These are phyloP conservation scores for Trypanosoma vivax DNA, from an alignment of 208 protist species.

Conservation along the genomic window DNA sequence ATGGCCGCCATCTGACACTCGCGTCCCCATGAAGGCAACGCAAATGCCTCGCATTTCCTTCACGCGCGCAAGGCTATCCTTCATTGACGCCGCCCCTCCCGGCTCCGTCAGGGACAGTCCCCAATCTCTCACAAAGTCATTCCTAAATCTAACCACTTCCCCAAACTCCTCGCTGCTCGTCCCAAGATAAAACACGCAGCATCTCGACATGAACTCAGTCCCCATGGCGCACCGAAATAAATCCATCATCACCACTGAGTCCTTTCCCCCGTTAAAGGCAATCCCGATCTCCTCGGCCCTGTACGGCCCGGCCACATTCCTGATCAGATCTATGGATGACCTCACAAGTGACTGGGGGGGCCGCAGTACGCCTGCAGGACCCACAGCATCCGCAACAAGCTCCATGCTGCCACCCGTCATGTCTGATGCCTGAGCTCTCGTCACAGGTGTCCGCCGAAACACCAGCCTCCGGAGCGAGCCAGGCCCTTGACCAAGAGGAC, in stretches of 20 bases:
- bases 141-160: constrained; percentile 65
- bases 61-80: constrained; percentile 44
- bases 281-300: constrained; percentile 56
- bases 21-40: constrained; percentile 85
- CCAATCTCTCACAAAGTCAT: constrained; percentile 29
- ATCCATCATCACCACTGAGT: constrained; percentile 83
- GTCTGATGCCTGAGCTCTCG: constrained; percentile 1
- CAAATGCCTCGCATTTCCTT: constrained; percentile 36
- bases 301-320: constrained; percentile 24
- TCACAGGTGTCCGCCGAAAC: constrained; percentile 7
- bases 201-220: constrained; percentile 25
- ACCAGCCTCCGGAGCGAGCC: constrained; percentile 9
- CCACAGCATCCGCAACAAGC: neutral
- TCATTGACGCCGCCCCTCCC: constrained; percentile 37
- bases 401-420: neutral
- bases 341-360: constrained; percentile 11
- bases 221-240: constrained; percentile 45
- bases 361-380: neutral
- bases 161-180: constrained; percentile 44
- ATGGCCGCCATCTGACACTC: constrained; percentile 60
- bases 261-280: constrained; percentile 90
- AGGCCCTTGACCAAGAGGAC: constrained; percentile 1
- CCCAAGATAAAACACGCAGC: constrained; percentile 55
- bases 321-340: constrained; percentile 35
- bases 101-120: constrained; percentile 17